A percentile compares a stretch with the other conserved stretches of the same genome.
These are phyloP conservation scores for Alternaria brassicicola DNA, from an alignment of 2,329 filamentous ascomycete species.

Conservation along the genomic window DNA sequence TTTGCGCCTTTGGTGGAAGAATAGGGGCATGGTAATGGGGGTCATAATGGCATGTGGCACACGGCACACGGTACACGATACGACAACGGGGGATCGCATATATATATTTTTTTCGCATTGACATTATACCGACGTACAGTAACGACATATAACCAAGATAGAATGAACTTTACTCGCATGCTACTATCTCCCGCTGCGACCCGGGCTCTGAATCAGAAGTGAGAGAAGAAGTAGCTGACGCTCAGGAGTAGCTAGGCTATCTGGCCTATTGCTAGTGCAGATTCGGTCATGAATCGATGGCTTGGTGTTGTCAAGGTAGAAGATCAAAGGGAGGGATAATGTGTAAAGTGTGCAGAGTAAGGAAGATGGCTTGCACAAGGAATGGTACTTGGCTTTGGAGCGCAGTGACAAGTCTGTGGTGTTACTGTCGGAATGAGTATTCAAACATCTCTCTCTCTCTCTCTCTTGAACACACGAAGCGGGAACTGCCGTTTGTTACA, in stretches of 20 bases:
- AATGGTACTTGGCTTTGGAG: too few species aligned
- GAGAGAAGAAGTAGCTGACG: too few species aligned
- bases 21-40: neutral
- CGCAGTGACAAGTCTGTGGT: too few species aligned
- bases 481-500: too few species aligned
- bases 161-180: neutral
- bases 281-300: neutral
- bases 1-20: neutral
- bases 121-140: neutral
- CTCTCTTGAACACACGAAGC: too few species aligned
- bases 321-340: too few species aligned
- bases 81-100: neutral
- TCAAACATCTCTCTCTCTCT: too few species aligned
- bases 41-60: neutral
- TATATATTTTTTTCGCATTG: neutral
- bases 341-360: neutral
- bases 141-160: constrained; percentile 2
- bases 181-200: too few species aligned
- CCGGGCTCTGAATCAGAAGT: too few species aligned
- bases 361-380: fast-evolving
- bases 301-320: too few species aligned
- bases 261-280: neutral
- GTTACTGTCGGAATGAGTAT: too few species aligned
- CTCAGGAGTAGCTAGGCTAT: neutral
- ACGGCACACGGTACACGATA: neutral